Evolutionary conservation across 2,329 filamentous ascomycete species (phyloP).

Genomic region (Pseudopyricularia cyperi): DNA sequence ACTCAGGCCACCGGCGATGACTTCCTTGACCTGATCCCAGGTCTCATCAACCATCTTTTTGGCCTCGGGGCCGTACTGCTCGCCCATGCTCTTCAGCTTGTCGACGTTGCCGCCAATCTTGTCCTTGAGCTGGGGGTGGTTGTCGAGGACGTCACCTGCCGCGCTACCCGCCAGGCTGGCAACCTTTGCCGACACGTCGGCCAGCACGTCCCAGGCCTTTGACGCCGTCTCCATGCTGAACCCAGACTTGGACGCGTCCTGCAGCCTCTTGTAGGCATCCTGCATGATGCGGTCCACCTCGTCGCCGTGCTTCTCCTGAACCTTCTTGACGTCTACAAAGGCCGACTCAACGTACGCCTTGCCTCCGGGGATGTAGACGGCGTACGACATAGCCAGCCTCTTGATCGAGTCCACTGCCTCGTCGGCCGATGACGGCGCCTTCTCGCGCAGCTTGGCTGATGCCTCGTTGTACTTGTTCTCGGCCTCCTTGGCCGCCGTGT

Average conservation of each 20-base stretch:
- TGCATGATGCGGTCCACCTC: constrained; percentile 58
- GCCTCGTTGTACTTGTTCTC: constrained; percentile 46
- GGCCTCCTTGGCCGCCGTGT: constrained; percentile 34
- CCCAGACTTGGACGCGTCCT: constrained; percentile 43
- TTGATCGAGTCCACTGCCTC: constrained; percentile 41
- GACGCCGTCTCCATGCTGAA: constrained; percentile 49
- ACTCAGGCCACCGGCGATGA: constrained; percentile 48
- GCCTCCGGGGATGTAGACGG: constrained; percentile 58
- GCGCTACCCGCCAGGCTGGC: constrained; percentile 50
- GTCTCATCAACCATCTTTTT: constrained; percentile 66
- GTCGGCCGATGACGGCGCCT: constrained; percentile 47
- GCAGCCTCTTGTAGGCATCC: constrained; percentile 55
- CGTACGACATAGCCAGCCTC: constrained; percentile 44
- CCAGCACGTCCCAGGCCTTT: constrained; percentile 48
- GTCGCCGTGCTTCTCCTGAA: constrained; percentile 52
- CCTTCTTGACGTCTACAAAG: constrained; percentile 58
- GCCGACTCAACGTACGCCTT: constrained; percentile 53
- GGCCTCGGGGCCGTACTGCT: constrained; percentile 60
- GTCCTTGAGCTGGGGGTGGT: constrained; percentile 61
- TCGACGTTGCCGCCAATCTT: constrained; percentile 56
- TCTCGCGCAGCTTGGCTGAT: constrained; percentile 46
- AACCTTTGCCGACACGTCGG: constrained; percentile 47
- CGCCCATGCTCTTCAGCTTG: constrained; percentile 55
- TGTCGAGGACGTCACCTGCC: constrained; percentile 51
- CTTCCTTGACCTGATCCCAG: constrained; percentile 51